Evolutionary conservation across 805 yeast genomes (phyloP).

Genomic region (Maudiozyma bulderi): DNA sequence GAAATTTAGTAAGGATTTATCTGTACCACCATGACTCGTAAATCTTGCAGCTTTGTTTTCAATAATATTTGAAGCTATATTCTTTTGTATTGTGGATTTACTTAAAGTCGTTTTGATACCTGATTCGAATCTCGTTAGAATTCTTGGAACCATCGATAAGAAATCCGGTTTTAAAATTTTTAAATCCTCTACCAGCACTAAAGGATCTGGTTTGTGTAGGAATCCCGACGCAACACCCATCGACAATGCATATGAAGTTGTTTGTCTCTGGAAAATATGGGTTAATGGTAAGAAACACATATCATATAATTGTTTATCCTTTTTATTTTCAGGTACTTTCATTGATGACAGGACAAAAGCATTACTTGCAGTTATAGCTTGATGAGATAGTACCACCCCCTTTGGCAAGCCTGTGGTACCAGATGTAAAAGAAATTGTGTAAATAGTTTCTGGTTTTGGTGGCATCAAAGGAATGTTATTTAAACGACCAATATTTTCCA

Average conservation of each 20-base stretch:
- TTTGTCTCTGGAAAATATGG: slow-evolving; percentile 45
- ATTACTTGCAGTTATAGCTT: slow-evolving; percentile 41
- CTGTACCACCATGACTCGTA: slow-evolving; percentile 28
- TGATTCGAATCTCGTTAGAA: slow-evolving; percentile 52
- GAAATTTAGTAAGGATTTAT: slow-evolving; percentile 32
- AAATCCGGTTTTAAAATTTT: slow-evolving; percentile 43
- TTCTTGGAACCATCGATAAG: slow-evolving; percentile 54
- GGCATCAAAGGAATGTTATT: slow-evolving; percentile 35
- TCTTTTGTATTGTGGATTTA: slow-evolving; percentile 14
- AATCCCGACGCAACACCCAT: slow-evolving; percentile 46
- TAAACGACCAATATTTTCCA: slow-evolving; percentile 34
- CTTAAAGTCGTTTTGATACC: slow-evolving; percentile 39
- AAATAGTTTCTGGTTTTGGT: slow-evolving; percentile 43
- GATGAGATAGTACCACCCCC: slow-evolving; percentile 53
- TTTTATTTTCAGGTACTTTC: slow-evolving; percentile 19
- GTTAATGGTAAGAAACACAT: slow-evolving; percentile 48
- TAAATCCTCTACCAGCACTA: slow-evolving; percentile 50
- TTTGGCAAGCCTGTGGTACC: slow-evolving; percentile 73
- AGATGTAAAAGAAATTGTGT: slow-evolving; percentile 62
- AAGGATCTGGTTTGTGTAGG: slow-evolving; percentile 43
- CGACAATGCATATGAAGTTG: slow-evolving; percentile 35
- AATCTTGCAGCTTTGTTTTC: slow-evolving; percentile 18
- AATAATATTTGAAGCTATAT: slow-evolving; percentile 19
- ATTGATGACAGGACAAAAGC: slow-evolving; percentile 34
- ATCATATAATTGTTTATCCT: slow-evolving; percentile 23